phyloP scores from a whole-genome alignment of 2,329 filamentous ascomycete genomes.

The Remersonia thermophila region DNA sequence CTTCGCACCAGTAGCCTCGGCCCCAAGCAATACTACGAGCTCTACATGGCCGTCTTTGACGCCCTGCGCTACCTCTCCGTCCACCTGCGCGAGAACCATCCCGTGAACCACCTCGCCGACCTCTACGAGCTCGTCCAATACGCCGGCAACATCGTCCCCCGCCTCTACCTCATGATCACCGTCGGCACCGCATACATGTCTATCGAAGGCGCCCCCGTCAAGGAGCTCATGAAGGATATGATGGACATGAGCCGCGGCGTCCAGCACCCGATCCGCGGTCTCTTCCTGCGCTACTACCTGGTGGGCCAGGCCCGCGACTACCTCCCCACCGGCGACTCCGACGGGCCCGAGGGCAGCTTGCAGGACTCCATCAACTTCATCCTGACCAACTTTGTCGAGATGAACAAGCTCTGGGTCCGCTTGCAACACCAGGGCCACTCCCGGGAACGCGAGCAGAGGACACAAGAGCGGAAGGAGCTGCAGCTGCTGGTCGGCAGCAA shows the following conservation, averaged over 20 bases:
- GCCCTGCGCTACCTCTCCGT: conserved; percentile 91
- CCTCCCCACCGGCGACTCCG: conserved; percentile 67
- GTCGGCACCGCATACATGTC: conserved; percentile 99
- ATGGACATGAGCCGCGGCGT: conserved; percentile 99
- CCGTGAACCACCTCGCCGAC: conserved; percentile 93
- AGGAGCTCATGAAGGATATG: conserved; percentile 99
- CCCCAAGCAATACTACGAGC: conserved; percentile 99
- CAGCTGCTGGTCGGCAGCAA: conserved; percentile 95
- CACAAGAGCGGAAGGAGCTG: conserved; percentile 86
- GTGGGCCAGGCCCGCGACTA: conserved; percentile 88
- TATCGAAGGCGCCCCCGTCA: conserved; percentile 93
- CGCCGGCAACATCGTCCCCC: conserved; percentile 92
- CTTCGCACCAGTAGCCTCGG: conserved; percentile 91
- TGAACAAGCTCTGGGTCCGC: conserved; percentile 99
- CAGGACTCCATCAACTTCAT: conserved; percentile 98
- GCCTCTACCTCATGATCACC: conserved; percentile 97
- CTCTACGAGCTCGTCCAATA: conserved; percentile 97
- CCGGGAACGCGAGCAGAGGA: conserved; percentile 82
- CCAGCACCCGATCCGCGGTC: conserved; percentile 87
- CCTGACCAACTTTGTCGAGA: conserved; percentile 97
- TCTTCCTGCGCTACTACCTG: conserved; percentile 93
- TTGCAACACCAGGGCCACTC: conserved; percentile 96
- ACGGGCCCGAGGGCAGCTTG: conserved; percentile 88
- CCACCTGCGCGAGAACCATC: conserved; percentile 93
- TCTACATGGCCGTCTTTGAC: conserved; percentile 99